A percentile compares a stretch with the other conserved stretches of the same genome.
These are phyloP conservation scores for Pyrus hybrid DNA, from an alignment of 331 rosid species.

Conservation along the genomic window DNA sequence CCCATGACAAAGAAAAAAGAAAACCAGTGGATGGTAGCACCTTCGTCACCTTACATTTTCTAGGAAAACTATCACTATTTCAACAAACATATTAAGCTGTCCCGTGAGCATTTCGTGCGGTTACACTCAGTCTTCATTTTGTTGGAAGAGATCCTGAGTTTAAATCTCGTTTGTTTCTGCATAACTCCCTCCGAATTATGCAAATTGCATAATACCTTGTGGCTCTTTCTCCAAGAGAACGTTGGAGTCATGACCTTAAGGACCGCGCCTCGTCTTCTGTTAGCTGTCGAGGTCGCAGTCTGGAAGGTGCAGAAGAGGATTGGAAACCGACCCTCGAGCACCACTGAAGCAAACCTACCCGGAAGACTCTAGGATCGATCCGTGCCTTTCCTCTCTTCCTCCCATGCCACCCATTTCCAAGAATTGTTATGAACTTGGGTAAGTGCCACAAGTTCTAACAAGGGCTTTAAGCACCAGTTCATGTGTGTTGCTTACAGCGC, in stretches of 20 bases:
- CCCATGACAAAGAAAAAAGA: too few relatives aligned
- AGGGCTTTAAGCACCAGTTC: not conserved
- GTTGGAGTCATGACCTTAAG: not conserved
- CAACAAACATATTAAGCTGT: not conserved
- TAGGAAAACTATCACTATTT: not conserved
- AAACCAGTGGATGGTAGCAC: not conserved
- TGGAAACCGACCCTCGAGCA: not conserved
- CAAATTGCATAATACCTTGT: not conserved
- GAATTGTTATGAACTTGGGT: not conserved
- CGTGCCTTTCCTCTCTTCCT: not conserved
- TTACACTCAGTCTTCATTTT: too few relatives aligned
- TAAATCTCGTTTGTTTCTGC: not conserved
- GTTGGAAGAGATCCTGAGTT: fast-evolving
- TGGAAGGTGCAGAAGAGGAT: not conserved
- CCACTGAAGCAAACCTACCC: not conserved
- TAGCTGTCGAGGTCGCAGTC: not conserved
- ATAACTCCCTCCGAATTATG: too few relatives aligned
- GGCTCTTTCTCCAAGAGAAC: not conserved
- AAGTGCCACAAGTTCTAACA: not conserved
- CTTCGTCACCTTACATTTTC: not conserved
- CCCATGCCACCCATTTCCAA: constrained; percentile 1
- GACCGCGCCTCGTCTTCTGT: not conserved
- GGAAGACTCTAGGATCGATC: not conserved
- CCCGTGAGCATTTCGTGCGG: not conserved
- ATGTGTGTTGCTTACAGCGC: not conserved